Base-by-base conservation (phyloP, 2,329 filamentous ascomycete species). In the Clonostachys sp. region DNA sequence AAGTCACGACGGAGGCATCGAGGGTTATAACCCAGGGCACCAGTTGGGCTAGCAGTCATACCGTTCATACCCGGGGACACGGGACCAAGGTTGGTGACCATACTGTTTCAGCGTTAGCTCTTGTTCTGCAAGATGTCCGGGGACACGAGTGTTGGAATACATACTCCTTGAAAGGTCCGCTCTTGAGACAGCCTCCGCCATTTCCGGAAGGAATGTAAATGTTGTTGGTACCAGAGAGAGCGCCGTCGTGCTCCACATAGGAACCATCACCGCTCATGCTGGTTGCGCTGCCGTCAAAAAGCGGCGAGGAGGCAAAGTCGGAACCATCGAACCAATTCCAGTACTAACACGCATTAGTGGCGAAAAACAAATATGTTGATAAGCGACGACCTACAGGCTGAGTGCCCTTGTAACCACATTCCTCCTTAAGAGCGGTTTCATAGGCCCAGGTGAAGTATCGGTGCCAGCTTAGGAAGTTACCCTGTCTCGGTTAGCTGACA, bases 281-380 rank as follows among this genome's bases (percentile, higher is more conserved):
- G 43, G 71, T 75, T 20, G 68, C 70, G 51, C 71, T 74, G 45
- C 78, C 79, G 52, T 80, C 76, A 50, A 83, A 81, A 43, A 81
- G 57, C 9, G 77, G 73, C 0, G 76, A 78, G 48, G 70, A 67
- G 50, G 61, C 55, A 1, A 69, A 67, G 51, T 80, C 71, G 4
- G 63, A 50, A 3, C 71, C 64, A 24, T 48, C 68, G 61, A 59
- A 35, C 61, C 61, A 81, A 57, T 80, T 74, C 63, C 72, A 73
- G 61, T 78, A 79, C 58, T 71, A 64, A 18, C 12, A 41, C 8
- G 24, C 24, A 30, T 30, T 30, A 30, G 8, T 17, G 39, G n/a
- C 4, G 17, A 47, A 17, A 41, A 34, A 7, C 40, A 13, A 13
- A 7, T 14, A 17, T 33, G 13, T 34, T 40, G 16, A 17, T 9